These are phyloP conservation scores for Pelargonium cotyledonis DNA, from an alignment of 441 rosid genomes.

Conservation along the genomic window DNA sequence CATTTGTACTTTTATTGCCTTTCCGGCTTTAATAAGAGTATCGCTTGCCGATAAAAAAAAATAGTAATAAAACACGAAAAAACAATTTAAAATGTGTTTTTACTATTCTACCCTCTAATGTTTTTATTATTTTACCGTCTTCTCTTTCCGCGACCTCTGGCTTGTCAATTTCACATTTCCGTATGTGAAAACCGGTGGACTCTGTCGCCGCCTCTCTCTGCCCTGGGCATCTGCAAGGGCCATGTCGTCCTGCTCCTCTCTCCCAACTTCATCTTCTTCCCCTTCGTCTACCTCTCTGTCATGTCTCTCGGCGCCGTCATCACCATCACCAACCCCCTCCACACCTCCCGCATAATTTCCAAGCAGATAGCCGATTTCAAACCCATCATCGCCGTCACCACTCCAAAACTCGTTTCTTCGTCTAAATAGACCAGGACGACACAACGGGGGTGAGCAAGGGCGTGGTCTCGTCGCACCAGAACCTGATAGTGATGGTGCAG, in stretches of 20 bases:
- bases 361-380: slow-evolving; percentile 52
- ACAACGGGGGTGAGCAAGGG: slow-evolving; percentile 88
- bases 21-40: too few species aligned
- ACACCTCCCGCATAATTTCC: slow-evolving; percentile 54
- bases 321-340: slow-evolving; percentile 86
- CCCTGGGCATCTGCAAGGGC: slow-evolving; percentile 71
- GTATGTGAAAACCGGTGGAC: too few species aligned
- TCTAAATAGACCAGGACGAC: slow-evolving; percentile 64
- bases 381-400: slow-evolving; percentile 57
- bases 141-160: too few species aligned
- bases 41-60: too few species aligned
- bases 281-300: slow-evolving; percentile 66
- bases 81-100: too few species aligned
- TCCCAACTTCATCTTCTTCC: slow-evolving; percentile 70
- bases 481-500: slow-evolving; percentile 70
- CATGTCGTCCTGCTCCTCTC: slow-evolving; percentile 74
- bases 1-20: too few species aligned
- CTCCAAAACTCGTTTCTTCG: slow-evolving; percentile 39
- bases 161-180: too few species aligned
- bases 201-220: slow-evolving; percentile 54
- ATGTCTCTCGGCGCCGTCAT: slow-evolving; percentile 81
- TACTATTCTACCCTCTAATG: too few species aligned
- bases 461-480: slow-evolving; percentile 81
- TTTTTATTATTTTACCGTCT: too few species aligned
- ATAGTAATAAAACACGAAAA: too few species aligned